Percentiles rank a stretch among this genome's conserved stretches.
Evolutionary conservation across 805 yeast genomes (phyloP).

Genomic region (Limtongia smithiae): DNA sequence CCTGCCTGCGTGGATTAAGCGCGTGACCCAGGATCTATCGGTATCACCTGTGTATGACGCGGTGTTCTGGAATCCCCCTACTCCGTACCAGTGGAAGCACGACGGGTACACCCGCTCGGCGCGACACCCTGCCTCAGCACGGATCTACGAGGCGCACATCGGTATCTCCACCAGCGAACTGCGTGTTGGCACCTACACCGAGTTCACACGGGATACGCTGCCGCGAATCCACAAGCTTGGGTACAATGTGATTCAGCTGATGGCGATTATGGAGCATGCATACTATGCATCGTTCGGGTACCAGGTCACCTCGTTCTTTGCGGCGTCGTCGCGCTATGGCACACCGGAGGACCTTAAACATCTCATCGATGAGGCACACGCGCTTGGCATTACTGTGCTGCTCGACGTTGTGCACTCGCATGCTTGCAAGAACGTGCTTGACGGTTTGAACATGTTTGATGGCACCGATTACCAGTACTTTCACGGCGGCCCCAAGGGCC

Average conservation of each 20-base stretch:
- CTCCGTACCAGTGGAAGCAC: constrained; percentile 58
- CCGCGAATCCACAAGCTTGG: constrained; percentile 86
- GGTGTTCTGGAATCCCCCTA: constrained; percentile 84
- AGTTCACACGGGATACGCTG: constrained; percentile 72
- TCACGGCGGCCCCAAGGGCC: constrained; percentile 87
- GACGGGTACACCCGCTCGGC: constrained; percentile 16
- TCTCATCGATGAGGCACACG: constrained; percentile 87
- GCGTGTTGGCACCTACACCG: constrained; percentile 75
- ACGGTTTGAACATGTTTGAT: constrained; percentile 88
- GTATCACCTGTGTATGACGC: constrained; percentile 65
- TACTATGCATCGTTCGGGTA: constrained; percentile 98
- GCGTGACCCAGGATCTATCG: constrained; percentile 66
- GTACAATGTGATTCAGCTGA: constrained; percentile 87
- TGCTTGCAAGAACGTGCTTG: constrained; percentile 89
- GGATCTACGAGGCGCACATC: constrained; percentile 87
- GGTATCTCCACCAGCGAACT: constrained; percentile 94
- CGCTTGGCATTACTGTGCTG: constrained; percentile 77
- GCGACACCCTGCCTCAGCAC: constrained; percentile 52
- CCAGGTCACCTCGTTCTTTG: constrained; percentile 90
- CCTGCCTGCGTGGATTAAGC: constrained; percentile 81
- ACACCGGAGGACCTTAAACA: constrained; percentile 93
- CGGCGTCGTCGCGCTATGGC: constrained; percentile 85
- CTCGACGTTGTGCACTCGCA: constrained; percentile 95
- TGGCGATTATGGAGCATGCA: constrained; percentile 99
- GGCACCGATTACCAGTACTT: constrained; percentile 94